Base-by-base conservation (phyloP, 176 grass and related monocot species). In the Luzula sylvatica region DNA sequence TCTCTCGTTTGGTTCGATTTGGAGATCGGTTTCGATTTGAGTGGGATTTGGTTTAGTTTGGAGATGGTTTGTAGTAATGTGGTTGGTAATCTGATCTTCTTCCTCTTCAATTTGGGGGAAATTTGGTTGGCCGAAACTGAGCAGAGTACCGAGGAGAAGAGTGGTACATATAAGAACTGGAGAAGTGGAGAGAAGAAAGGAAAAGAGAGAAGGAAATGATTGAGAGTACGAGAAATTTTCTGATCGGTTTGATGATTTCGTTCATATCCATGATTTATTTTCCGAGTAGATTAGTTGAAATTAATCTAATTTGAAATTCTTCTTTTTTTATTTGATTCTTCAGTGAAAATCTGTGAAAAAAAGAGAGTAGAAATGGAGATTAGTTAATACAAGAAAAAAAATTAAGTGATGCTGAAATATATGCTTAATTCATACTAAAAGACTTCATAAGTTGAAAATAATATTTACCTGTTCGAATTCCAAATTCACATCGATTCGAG, bases 131-230 rank as follows among this genome's bases (percentile, higher is more conserved):
- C 82, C 75, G 64, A 74, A 83, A 56, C 79, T 94, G 39, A 94
- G 75, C 26, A 94, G 68, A 23, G 60, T 71, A 67, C 88, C 88
- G 56, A 94, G 82, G 54, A 94, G 75, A 80, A 94, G 51, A 68
- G 79, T 59, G 50, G 88, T 75, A 12, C 82, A 87, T 66, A 87
- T 35, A 73, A 87, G 70, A 62, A 94, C 75, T 59, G 88, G 88
- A n/a, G 75, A 80, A 40, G 71, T 76, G 15, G 79, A 83, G 26
- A 94, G 68, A 26, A 94, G 75, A 38, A 83, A 79, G 1, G 22
- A 60, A 68, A 87, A 87, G 44, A 83, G 74, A 13, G 72, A 59
- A 20, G 88, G 83, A 11, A 65, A 75, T 77, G 71, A 79, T 80
- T 35, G 72, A 77, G 43, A 35, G 24, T 72, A 71, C 79, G 65